Percentiles rank a stretch among this genome's conserved stretches.
phyloP scores from a whole-genome alignment of 331 rosid genomes.

The Quercus phellos region DNA sequence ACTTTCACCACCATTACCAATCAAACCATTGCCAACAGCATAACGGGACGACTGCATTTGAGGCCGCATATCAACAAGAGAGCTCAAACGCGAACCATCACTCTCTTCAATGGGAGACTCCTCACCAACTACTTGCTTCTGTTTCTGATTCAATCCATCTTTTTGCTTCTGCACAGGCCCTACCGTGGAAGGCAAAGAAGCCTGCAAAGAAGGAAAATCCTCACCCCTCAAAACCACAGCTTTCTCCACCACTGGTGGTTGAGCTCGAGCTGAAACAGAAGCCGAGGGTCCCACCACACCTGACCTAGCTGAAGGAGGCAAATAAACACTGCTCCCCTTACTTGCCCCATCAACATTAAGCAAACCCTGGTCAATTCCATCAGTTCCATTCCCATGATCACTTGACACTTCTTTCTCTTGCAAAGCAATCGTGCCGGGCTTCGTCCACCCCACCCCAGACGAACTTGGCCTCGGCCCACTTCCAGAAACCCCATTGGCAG shows the following conservation, averaged over 20 bases:
- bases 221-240: constrained; percentile 77
- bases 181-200: constrained; percentile 53
- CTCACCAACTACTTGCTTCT: constrained; percentile 34
- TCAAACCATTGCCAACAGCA: constrained; percentile 23
- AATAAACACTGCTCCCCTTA: constrained; percentile 44
- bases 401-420: constrained; percentile 44
- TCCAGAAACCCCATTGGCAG: constrained; percentile 55
- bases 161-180: constrained; percentile 53
- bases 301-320: constrained; percentile 69
- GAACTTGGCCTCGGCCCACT: constrained; percentile 69
- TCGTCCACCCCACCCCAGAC: constrained; percentile 89
- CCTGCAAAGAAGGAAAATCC: constrained; percentile 89
- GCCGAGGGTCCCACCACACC: constrained; percentile 24
- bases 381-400: constrained; percentile 32
- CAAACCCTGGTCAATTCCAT: constrained; percentile 37
- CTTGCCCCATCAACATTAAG: constrained; percentile 30
- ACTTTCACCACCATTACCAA: constrained; percentile 28
- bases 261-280: constrained; percentile 16
- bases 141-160: constrained; percentile 55
- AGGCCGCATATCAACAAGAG: constrained; percentile 34
- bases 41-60: constrained; percentile 33
- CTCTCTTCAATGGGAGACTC: constrained; percentile 40
- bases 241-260: constrained; percentile 23
- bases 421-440: constrained; percentile 42
- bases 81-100: constrained; percentile 27